Percentiles rank a stretch among this genome's conserved stretches.
These are phyloP conservation scores for Aureobasidium mangrovei DNA, from an alignment of 2,329 filamentous ascomycete genomes.

Conservation along the genomic window DNA sequence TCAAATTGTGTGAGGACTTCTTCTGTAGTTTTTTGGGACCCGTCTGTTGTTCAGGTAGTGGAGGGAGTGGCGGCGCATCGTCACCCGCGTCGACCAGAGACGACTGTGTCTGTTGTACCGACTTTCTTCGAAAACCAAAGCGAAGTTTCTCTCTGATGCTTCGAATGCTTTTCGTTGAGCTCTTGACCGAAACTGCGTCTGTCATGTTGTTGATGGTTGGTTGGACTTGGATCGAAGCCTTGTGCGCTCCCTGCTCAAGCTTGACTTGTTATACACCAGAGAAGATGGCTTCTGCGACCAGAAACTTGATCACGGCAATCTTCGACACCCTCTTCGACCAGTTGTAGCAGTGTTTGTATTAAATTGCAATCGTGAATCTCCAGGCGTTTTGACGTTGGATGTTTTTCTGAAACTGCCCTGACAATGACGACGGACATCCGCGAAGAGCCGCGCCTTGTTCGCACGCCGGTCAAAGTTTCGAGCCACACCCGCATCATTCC, in stretches of 20 bases:
- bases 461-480: not conserved
- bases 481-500: not conserved
- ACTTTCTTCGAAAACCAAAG: slow-evolving; percentile 1
- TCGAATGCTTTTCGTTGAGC: not conserved
- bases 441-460: slow-evolving; percentile 3
- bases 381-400: not conserved
- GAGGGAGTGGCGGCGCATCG: not conserved
- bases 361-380: not conserved
- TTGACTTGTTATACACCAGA: not conserved
- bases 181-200: not conserved
- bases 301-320: too few species aligned
- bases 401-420: slow-evolving; percentile 2
- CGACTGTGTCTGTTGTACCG: not conserved
- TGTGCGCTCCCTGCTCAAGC: not conserved
- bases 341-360: not conserved
- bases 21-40: slow-evolving; percentile 4
- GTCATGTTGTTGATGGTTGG: slow-evolving; percentile 8
- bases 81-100: not conserved
- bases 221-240: not conserved
- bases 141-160: slow-evolving; percentile 1
- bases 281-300: not conserved
- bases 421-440: slow-evolving; percentile 8
- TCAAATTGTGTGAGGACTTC: not conserved
- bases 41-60: not conserved
- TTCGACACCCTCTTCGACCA: too few species aligned